Conservation (phyloP, 106 monocot genomes). For the Vanilla planifolia region DNA sequence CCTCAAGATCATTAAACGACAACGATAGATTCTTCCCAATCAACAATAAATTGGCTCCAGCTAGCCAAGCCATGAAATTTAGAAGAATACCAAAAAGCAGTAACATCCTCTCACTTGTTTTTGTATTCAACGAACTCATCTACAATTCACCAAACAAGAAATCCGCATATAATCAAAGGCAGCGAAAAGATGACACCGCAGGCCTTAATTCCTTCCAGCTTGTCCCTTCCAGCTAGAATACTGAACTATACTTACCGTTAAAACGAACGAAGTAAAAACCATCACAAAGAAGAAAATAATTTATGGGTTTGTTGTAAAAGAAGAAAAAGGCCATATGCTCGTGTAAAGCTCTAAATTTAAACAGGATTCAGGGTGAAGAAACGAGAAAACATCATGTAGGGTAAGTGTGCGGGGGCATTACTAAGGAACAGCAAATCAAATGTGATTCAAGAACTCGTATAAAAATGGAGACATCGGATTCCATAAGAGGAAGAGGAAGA, state of each 20-base stretch:
- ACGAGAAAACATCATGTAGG: not conserved
- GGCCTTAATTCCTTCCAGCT: not conserved
- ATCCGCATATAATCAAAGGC: not conserved
- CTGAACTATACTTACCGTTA: not conserved
- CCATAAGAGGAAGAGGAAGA: constrained; percentile 16
- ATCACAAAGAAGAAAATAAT: too few relatives aligned
- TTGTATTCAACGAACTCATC: constrained; percentile 8
- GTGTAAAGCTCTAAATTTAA: not conserved
- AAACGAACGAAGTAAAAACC: not conserved
- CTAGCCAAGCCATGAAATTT: constrained; percentile 16
- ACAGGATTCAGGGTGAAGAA: not conserved
- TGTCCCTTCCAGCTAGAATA: not conserved
- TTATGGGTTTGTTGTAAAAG: too few relatives aligned
- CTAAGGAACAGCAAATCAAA: not conserved
- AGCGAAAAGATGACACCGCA: not conserved
- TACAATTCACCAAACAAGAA: not conserved
- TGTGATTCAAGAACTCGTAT: not conserved
- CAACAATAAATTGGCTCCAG: constrained; percentile 51
- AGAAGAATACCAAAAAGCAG: constrained; percentile 15
- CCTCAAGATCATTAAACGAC: constrained; percentile 61
- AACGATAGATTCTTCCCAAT: constrained; percentile 67
- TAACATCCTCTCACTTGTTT: not conserved
- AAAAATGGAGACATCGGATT: constrained; percentile 20
- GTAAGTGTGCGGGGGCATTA: constrained; percentile 1
- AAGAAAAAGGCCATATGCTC: too few relatives aligned